Base-by-base conservation (phyloP, 169 alveolate species). In the Eimeria tenella region DNA sequence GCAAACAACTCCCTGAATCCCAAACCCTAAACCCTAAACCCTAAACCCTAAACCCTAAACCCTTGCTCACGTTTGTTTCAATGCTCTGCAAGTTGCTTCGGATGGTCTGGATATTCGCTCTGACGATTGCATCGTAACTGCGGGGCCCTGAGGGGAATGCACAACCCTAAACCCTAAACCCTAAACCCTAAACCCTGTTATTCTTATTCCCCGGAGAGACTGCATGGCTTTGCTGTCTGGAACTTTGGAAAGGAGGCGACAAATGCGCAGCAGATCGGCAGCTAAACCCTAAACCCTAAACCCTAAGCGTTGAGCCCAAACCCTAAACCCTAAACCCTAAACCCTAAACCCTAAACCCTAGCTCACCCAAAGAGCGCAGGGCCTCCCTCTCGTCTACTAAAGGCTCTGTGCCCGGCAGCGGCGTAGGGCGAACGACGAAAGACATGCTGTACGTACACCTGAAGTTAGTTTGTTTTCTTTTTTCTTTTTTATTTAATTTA, bases 91-190 rank as follows among this genome's bases (percentile, higher is more conserved):
- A 77, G 81, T 88, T 88, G 52, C 74, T 23, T 58, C 94, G 70
- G 50, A 88, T 88, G 50, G 77, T 88, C 53, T 88, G 94, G 25
- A 88, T 88, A 63, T 88, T 88, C 25, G 86, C n/a, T 75, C 86
- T 31, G 56, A 75, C 56, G 31, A 75, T 75, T 5, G 21, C 86
- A 17, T 75, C 86, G 49, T 75, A 75, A 19, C 86, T 31, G 8
- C 65, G 86, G 13, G 86, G 11, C 9, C 63, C 86, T 75, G 63
- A 31, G 13, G 49, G 77, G 17, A 71, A 71, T 53, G 50, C 8
- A 21, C 0, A n/a, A 58, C 53, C 81, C 50, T 25, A 71, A 71
- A 71, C 81, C 81, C 81, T 71, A 71, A 71, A 71, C 81, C 81
- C 81, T 71, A 71, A 71, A 71, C 81, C 81, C 65, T 63, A 15